A percentile compares a stretch with the other conserved stretches of the same genome.
phyloP scores from a whole-genome alignment of 2,329 filamentous ascomycete genomes.

The Colletotrichum chrysophilum region DNA sequence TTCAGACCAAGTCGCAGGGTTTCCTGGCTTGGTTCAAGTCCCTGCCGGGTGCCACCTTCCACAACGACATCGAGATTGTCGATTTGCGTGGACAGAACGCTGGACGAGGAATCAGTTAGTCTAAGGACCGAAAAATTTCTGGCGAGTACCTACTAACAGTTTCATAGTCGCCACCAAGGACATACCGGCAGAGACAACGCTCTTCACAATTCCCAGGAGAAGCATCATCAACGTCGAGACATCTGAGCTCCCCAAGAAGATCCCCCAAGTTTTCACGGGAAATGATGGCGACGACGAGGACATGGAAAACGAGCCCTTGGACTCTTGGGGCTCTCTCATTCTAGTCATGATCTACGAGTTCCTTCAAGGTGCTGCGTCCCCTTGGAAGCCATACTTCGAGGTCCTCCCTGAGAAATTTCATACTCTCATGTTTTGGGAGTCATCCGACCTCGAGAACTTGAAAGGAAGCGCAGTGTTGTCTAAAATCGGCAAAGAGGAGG shows the following conservation, averaged over 20 bases:
- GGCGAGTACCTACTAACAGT: not conserved
- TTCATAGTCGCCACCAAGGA: conserved; percentile 70
- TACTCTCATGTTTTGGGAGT: conserved; percentile 89
- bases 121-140: rapidly evolving
- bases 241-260: conserved; percentile 66
- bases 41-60: conserved; percentile 58
- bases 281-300: conserved; percentile 34
- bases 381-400: conserved; percentile 80
- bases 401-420: conserved; percentile 76
- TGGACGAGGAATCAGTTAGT: conserved; percentile 60
- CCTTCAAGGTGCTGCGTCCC: conserved; percentile 61
- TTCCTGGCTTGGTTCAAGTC: conserved; percentile 62
- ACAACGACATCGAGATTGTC: conserved; percentile 54
- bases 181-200: conserved; percentile 74
- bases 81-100: conserved; percentile 56
- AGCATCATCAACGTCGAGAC: conserved; percentile 76
- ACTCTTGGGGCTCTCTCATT: conserved; percentile 68
- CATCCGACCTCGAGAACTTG: conserved; percentile 71
- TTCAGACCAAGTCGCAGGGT: conserved; percentile 44
- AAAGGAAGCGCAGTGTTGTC: conserved; percentile 77
- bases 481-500: conserved; percentile 77
- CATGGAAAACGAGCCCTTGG: conserved; percentile 43
- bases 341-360: conserved; percentile 82
- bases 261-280: conserved; percentile 58
- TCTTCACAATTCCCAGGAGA: conserved; percentile 80